Base-by-base conservation (phyloP, 2,329 filamentous ascomycete species). In the Nannizziopsis arthrosporioides region DNA sequence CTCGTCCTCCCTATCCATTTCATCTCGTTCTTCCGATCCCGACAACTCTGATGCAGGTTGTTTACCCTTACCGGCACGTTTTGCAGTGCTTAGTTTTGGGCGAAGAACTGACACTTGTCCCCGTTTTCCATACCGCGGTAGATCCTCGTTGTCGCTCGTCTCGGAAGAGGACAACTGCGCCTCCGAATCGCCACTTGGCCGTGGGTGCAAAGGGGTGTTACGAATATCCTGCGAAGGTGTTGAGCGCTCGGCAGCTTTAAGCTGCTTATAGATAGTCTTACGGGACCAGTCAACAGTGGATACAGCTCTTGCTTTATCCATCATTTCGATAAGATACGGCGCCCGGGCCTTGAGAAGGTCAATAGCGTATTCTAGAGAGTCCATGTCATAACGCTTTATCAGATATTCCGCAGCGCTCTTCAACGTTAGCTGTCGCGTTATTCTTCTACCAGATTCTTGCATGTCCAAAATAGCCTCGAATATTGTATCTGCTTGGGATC, bases 71-170 rank as follows among this genome's bases (percentile, higher is more conserved):
- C 67, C 66, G 17, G 63, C 64, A 38, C 63, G 58, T 50, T 68
- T 69, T 1, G 61, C 59, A 3, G 62, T 58, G 45, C 57, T 61
- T n/a, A 59, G 48, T 45, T 68, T 70, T 1, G 69, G 69, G 5
- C 69, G 67, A 10, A 72, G 59, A 2, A 72, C 64, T 1, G 69
- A 72, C 55, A 69, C 71, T 47, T 63, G 62, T 31, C 62, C 60
- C 47, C 64, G 57, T 30, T 60, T 56, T 50, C 57, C 57, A 43
- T 57, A 53, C 38, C 55, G 54, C 41, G 44, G 42, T 11, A 46
- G 22, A 8, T 53, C 49, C 12, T 55, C 50, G 2, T 54, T 42
- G 7, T 51, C 47, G 17, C 47, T 50, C 30, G 47, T 50, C 11
- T 49, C 50, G 10, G 54, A 57, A 31, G 63, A 64, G 5, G 62